Evolutionary conservation across 257 asterid genomes (phyloP), one percentile per base, ranked within the genome.

Genomic region (Solanum gracilifrons): DNA sequence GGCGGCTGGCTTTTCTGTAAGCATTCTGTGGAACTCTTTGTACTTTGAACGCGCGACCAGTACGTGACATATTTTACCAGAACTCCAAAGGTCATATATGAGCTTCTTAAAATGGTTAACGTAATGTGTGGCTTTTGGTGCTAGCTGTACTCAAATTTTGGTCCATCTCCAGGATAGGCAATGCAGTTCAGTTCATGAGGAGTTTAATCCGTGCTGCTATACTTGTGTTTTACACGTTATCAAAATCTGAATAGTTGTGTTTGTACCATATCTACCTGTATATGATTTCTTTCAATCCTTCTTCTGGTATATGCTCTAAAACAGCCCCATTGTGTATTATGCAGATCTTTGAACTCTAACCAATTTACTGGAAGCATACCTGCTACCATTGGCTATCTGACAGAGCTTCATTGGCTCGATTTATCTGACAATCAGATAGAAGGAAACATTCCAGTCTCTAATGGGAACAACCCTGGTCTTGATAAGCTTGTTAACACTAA

Each of bases 341-440:
- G 90, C 92, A 96, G 99, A 89, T 92, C 98, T 33, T 93, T 97
- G 37, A 95, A 97, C 89, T 89, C 87, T 10, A 95, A 95, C 93
- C 91, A 73, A 82, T 95, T 97, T 85, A 79, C 89, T 86, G 99
- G 97, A 64, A 86, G 16, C 37, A 97, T 97, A 89, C 99, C 99
- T 32, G 90, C 94, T 87, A 89, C 98, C n/a, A 84, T 95, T 60
- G 99, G 99, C 55, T 66, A 76, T 62, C 88, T 95, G 79, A 69
- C 90, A n/a, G 93, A 88, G n/a, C 98, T 97, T 73, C 69, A 39
- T 91, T 95, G 98, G 99, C 92, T 97, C 86, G 99, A 97, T 91
- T 39, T 95, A 85, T 98, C 99, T 37, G 98, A 95, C 87, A 97
- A 97, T 91, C 88, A 36, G 91, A 94, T 97, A 82, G 89, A 84